These are phyloP conservation scores for Dactylonectria macrodidyma DNA, from an alignment of 2,329 filamentous ascomycete genomes.

Conservation along the genomic window DNA sequence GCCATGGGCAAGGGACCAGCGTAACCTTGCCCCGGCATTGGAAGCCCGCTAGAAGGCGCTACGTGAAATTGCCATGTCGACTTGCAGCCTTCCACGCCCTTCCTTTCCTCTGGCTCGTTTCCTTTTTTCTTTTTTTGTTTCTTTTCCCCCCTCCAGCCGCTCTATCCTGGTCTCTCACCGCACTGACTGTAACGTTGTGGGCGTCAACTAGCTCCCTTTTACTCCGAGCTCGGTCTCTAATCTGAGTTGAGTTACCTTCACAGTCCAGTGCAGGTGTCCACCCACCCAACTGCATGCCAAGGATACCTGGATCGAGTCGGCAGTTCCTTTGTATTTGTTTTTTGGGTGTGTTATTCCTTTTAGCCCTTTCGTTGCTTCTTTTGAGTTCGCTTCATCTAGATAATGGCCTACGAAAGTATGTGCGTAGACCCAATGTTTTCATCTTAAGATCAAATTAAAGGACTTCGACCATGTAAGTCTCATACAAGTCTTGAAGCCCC, in stretches of 20 bases:
- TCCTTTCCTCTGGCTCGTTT: constrained; percentile 11
- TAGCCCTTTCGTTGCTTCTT: constrained; percentile 11
- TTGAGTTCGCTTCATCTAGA: neutral
- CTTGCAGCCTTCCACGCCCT: neutral
- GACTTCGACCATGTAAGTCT: neutral
- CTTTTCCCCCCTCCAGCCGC: constrained; percentile 26
- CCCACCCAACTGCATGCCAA: constrained; percentile 1
- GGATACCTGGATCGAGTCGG: constrained; percentile 2
- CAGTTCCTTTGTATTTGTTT: constrained; percentile 8
- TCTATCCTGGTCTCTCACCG: neutral
- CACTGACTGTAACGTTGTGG: neutral
- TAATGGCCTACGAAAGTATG: neutral
- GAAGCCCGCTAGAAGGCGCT: constrained; percentile 49
- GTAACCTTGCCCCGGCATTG: constrained; percentile 42
- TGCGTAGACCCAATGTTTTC: neutral
- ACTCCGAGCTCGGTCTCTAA: constrained; percentile 2
- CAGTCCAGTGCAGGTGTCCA: neutral
- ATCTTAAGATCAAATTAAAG: neutral
- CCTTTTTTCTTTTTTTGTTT: constrained; percentile 23
- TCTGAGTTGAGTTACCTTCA: constrained; percentile 9
- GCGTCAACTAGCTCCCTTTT: neutral
- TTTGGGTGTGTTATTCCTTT: constrained; percentile 1
- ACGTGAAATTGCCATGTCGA: constrained; percentile 36
- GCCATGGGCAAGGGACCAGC: constrained; percentile 38
- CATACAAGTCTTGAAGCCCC: neutral